Evolutionary conservation across 2,329 filamentous ascomycete species (phyloP).

Genomic region (Verticillium isaacii): DNA sequence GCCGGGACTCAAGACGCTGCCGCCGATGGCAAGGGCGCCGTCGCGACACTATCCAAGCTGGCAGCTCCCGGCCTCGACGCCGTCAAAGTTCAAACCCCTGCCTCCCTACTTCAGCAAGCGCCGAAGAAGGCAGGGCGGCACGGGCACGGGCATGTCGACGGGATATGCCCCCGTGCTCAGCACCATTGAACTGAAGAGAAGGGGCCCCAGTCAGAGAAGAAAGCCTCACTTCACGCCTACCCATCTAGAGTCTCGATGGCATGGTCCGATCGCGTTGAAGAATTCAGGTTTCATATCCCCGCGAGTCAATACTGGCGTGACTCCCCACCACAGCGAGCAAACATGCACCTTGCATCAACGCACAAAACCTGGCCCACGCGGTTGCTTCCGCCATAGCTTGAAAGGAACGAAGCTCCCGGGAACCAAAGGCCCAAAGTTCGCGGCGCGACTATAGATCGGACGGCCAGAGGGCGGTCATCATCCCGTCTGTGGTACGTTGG

Average conservation of each 20-base stretch:
- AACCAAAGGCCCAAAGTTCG: no score
- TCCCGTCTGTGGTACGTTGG: neutral
- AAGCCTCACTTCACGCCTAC: neutral
- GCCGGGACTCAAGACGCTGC: no score
- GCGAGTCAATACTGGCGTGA: neutral
- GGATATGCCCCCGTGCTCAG: neutral
- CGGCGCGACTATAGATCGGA: no score
- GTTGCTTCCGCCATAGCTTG: neutral
- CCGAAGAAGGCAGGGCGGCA: neutral
- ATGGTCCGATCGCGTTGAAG: neutral
- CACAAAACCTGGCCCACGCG: neutral
- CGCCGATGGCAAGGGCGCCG: no score
- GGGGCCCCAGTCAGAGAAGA: neutral
- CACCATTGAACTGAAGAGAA: neutral
- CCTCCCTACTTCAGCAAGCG: neutral
- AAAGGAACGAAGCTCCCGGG: no score
- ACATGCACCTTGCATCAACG: neutral
- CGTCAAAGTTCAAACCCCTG: no score
- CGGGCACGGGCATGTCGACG: neutral
- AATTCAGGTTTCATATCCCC: neutral
- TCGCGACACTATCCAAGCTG: no score
- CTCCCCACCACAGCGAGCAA: neutral
- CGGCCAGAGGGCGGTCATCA: neutral
- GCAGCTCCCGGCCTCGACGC: no score
- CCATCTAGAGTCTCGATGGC: neutral